These are phyloP conservation scores for Asterochloris erici DNA, from an alignment of 139 green algal genomes.

Conservation along the genomic window DNA sequence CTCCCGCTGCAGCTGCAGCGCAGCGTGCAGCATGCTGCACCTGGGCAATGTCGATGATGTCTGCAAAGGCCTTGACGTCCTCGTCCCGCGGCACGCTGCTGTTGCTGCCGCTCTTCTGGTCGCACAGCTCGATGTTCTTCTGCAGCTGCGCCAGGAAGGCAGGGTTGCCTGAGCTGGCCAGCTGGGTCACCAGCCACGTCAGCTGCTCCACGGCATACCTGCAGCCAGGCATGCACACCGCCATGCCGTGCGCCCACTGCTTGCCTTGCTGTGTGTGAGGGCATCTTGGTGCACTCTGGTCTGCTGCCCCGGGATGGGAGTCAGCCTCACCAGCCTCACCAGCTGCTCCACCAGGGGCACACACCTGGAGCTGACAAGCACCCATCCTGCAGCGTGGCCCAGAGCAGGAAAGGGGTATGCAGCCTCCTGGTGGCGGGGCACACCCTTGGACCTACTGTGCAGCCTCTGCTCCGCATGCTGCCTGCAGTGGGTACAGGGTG, in stretches of 20 bases:
- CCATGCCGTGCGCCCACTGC: not conserved
- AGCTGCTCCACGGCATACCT: slow-evolving; percentile 25
- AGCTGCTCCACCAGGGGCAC: not conserved
- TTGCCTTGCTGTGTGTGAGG: not conserved
- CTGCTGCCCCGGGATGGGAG: not conserved
- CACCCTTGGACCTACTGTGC: no score
- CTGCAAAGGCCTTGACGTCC: slow-evolving; percentile 16
- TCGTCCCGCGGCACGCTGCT: slow-evolving; percentile 15
- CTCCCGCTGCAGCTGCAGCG: no score
- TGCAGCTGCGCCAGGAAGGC: slow-evolving; percentile 16
- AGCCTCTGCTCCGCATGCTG: no score
- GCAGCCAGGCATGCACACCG: not conserved
- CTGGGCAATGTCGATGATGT: slow-evolving; percentile 9
- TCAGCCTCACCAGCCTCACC: not conserved
- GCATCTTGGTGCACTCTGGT: not conserved
- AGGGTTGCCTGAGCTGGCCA: not conserved
- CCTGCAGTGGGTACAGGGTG: no score
- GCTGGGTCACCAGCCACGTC: slow-evolving; percentile 11
- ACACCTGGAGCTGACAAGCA: not conserved
- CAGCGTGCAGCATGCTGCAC: no score
- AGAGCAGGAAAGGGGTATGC: not conserved
- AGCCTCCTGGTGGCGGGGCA: no score
- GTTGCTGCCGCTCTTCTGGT: slow-evolving; percentile 16
- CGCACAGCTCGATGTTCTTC: slow-evolving; percentile 18
- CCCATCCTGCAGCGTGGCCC: not conserved